These are phyloP conservation scores for Nemania serpens DNA, from an alignment of 2,329 filamentous ascomycete species.

Conservation along the genomic window DNA sequence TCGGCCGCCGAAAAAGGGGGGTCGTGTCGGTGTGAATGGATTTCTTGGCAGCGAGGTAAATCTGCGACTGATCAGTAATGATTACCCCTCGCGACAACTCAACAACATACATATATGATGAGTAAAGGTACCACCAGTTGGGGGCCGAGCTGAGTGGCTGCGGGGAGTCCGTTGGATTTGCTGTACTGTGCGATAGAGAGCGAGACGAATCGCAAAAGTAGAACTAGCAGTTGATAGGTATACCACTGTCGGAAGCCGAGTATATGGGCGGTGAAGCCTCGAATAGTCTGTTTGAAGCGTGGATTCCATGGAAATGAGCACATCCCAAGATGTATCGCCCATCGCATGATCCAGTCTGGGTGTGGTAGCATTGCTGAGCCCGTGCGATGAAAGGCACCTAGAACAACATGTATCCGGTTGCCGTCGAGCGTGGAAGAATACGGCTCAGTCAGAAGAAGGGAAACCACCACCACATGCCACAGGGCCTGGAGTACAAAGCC, in stretches of 20 bases:
- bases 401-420: slow-evolving; percentile 23
- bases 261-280: slow-evolving; percentile 65
- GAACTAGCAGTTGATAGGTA: slow-evolving; percentile 63
- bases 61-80: slow-evolving; percentile 43
- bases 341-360: slow-evolving; percentile 49
- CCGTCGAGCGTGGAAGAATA: slow-evolving; percentile 24
- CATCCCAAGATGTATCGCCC: slow-evolving; percentile 55
- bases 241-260: slow-evolving; percentile 69
- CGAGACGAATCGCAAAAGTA: slow-evolving; percentile 60
- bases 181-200: slow-evolving; percentile 48
- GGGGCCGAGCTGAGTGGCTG: slow-evolving; percentile 51
- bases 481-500: slow-evolving; percentile 44
- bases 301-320: slow-evolving; percentile 72
- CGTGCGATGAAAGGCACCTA: slow-evolving; percentile 29
- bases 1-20: slow-evolving; percentile 53
- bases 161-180: slow-evolving; percentile 45
- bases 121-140: slow-evolving; percentile 61
- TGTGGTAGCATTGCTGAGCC: slow-evolving; percentile 46
- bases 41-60: slow-evolving; percentile 50
- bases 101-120: slow-evolving; percentile 57
- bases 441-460: slow-evolving; percentile 31
- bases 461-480: slow-evolving; percentile 54
- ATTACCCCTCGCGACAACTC: background rate
- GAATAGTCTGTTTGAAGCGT: slow-evolving; percentile 61
- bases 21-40: slow-evolving; percentile 62